Base-by-base conservation (phyloP, 2,329 filamentous ascomycete species). In the Cadophora luteo-olivacea region DNA sequence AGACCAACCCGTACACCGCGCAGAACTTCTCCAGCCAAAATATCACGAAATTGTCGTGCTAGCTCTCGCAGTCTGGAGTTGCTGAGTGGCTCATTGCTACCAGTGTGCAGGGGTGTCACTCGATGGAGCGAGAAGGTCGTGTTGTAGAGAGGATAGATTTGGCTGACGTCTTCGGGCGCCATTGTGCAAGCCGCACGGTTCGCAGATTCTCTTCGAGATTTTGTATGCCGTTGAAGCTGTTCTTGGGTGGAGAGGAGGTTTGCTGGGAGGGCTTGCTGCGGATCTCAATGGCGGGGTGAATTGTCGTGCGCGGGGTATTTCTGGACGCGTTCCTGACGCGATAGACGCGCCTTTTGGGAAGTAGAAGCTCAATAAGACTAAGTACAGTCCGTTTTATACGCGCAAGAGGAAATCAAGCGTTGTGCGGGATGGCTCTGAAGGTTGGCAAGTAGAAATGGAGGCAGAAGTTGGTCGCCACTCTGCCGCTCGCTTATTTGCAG, bases 1-100 rank as follows among this genome's bases (percentile, higher is more conserved):
- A 81, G 75, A 68, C 81, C 81, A 63, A 83, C 80, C 68, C 81
- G 77, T 4, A 84, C 81, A 7, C 82, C 82, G 63, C 82, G 81
- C 63, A 84, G 76, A 57, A 76, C 80, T 72, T 84, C 82, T 67
- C 82, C 81, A 57, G 79, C 80, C 19, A 84, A 75, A 65, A 83
- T 78, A 64, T 84, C 82, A 54, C 77, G 78, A 29, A 84, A 77
- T 8, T 78, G 78, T 49, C 76, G 79, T 29, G 82, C 80, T 70
- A 84, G 79, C 24, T 77, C 72, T 9, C 73, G 72, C 2, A 83
- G 77, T 51, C 72, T 69, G 4, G 69, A 67, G n/a, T 78, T 76
- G 65, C 76, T 65, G 54, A 83, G 76, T 5, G 81, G 76, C 0
- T 74, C 33, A 2, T 70, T 51, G 24, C 72, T 70, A 68, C 79